Evolutionary conservation across 2,329 filamentous ascomycete species (phyloP).

Genomic region (Hypoxylon sp.): DNA sequence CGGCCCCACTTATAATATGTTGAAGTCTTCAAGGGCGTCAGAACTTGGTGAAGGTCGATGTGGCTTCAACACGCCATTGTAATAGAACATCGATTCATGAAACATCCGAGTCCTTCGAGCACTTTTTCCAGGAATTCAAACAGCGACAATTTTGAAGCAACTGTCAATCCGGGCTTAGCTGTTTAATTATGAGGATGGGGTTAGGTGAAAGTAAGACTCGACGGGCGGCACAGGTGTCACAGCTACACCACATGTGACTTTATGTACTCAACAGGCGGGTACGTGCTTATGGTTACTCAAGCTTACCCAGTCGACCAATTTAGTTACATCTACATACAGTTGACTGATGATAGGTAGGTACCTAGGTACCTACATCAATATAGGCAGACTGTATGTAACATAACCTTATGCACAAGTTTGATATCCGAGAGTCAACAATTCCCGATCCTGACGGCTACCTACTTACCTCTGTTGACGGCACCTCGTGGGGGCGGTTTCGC

Average conservation of each 20-base stretch:
- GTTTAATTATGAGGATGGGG: conserved; percentile 22
- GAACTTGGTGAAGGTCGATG: conserved; percentile 3
- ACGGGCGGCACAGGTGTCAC: conserved; percentile 38
- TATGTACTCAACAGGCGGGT: conserved; percentile 40
- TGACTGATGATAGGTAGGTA: conserved; percentile 24
- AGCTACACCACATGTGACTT: conserved; percentile 42
- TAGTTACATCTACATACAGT: conserved; percentile 23
- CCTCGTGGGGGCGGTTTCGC: conserved; percentile 43
- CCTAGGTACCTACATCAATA: conserved; percentile 10
- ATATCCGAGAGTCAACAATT: conserved; percentile 44
- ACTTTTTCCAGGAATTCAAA: conserved; percentile 15
- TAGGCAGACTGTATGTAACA: conserved; percentile 35
- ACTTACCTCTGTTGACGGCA: conserved; percentile 38
- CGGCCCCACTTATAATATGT: conserved; percentile 31
- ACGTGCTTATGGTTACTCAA: conserved; percentile 39
- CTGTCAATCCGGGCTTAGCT: conserved; percentile 13
- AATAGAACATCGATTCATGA: conserved; percentile 21
- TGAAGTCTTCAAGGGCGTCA: conserved; percentile 11
- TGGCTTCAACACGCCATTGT: conserved; percentile 22
- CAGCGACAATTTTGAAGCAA: conserved; percentile 24
- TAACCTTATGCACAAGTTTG: conserved; percentile 43
- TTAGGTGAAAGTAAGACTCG: conserved; percentile 35
- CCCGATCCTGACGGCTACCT: conserved; percentile 44
- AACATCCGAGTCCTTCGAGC: conserved; percentile 26
- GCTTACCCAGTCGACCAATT: conserved; percentile 37